Evolutionary conservation across 768 basidiomycete species (phyloP).

Genomic region (Tricholoma flavovirens): DNA sequence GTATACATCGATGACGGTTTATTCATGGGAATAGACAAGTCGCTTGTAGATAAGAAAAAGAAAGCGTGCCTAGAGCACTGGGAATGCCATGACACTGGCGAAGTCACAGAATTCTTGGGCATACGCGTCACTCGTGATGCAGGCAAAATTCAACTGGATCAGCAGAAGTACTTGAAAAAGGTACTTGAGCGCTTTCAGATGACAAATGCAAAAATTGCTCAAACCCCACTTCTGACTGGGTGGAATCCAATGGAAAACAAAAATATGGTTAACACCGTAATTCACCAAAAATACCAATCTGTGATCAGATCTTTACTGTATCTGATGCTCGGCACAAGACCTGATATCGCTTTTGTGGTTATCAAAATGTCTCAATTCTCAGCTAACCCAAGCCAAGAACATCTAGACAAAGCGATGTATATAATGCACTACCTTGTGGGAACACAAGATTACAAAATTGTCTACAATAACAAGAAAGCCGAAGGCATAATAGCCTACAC

Average conservation of each 20-base stretch:
- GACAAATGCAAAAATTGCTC: slow-evolving; percentile 1
- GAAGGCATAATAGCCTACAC: not conserved
- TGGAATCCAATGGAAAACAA: not conserved
- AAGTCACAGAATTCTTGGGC: slow-evolving; percentile 13
- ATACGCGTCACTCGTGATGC: slow-evolving; percentile 10
- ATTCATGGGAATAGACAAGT: slow-evolving; percentile 3
- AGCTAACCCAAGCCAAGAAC: slow-evolving; percentile 18
- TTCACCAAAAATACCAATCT: not conserved
- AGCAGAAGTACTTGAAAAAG: slow-evolving; percentile 9
- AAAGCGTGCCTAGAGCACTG: slow-evolving; percentile 14
- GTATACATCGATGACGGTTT: slow-evolving; percentile 11
- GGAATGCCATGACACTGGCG: slow-evolving; percentile 19
- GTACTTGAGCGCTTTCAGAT: slow-evolving; percentile 4
- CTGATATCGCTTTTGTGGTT: slow-evolving; percentile 3
- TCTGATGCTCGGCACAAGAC: not conserved
- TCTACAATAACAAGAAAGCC: not conserved
- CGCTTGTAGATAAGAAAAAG: slow-evolving; percentile 7
- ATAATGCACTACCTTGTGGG: not conserved
- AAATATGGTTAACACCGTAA: not conserved
- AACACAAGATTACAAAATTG: not conserved
- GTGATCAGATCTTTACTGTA: not conserved
- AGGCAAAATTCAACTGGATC: slow-evolving; percentile 11
- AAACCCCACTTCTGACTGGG: slow-evolving; percentile 4
- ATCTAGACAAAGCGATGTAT: slow-evolving; percentile 10
- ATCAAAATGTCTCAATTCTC: slow-evolving; percentile 3